Conservation (phyloP, 2,329 filamentous ascomycete genomes). For the Fusarium liriodendri region DNA sequence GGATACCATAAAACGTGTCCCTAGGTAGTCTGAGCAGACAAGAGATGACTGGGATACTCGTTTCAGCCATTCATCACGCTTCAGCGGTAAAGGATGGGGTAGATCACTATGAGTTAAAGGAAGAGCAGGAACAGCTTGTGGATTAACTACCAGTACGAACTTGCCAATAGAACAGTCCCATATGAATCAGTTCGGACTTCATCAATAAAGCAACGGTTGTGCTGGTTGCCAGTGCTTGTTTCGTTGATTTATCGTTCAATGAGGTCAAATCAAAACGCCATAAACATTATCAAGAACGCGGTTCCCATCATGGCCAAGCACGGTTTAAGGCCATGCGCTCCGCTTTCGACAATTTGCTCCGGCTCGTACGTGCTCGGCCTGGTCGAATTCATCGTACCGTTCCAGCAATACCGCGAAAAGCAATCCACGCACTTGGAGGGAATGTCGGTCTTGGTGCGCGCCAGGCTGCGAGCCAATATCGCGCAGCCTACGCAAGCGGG, state of each 20-base stretch:
- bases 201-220: neutral
- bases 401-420: constrained; percentile 86
- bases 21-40: too few relatives aligned
- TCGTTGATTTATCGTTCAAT: neutral
- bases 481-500: constrained; percentile 84
- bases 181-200: too few relatives aligned
- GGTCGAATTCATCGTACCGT: constrained; percentile 67
- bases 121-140: too few relatives aligned
- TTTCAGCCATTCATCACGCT: too few relatives aligned
- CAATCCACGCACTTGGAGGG: constrained; percentile 78
- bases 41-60: too few relatives aligned
- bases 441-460: constrained; percentile 71
- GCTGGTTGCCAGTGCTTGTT: neutral
- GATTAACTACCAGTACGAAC: too few relatives aligned
- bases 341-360: constrained; percentile 10
- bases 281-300: neutral
- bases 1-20: too few relatives aligned
- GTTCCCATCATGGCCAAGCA: neutral
- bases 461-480: constrained; percentile 76
- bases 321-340: neutral
- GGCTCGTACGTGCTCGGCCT: constrained; percentile 55
- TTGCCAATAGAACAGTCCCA: too few relatives aligned
- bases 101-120: too few relatives aligned
- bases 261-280: neutral
- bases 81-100: too few relatives aligned